These are phyloP conservation scores for Leishmania amazonensis DNA, from an alignment of 208 protist species.

Conservation along the genomic window DNA sequence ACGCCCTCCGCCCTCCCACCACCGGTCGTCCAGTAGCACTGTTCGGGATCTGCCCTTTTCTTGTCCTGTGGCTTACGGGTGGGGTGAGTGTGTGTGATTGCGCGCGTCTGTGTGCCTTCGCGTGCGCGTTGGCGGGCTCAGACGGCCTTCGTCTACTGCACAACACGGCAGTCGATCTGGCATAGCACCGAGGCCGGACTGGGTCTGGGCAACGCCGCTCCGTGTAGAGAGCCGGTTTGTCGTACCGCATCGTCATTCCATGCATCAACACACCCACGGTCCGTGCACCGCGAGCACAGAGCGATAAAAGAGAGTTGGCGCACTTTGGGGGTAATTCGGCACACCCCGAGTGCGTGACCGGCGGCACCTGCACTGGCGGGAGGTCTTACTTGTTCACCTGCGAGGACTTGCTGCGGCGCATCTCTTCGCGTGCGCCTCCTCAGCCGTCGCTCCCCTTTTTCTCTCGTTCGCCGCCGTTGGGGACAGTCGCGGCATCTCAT, in stretches of 20 bases:
- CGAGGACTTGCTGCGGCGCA: neutral
- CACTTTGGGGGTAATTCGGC: neutral
- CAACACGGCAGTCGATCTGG: neutral
- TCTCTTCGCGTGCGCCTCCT: neutral
- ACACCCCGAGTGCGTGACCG: neutral
- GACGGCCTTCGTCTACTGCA: neutral
- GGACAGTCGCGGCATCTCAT: neutral
- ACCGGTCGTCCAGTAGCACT: neutral
- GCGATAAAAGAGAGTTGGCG: neutral
- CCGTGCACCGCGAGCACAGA: neutral
- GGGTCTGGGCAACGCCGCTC: neutral
- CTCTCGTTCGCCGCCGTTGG: neutral
- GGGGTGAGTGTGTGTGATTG: neutral
- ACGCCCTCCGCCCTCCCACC: neutral
- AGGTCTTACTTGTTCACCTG: neutral
- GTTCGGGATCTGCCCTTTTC: neutral
- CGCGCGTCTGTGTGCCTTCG: neutral
- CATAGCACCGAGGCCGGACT: neutral
- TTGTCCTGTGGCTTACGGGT: neutral
- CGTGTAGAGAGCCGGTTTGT: slow-evolving; percentile 1
- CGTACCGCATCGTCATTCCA: neutral
- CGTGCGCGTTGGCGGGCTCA: neutral
- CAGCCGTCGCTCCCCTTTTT: neutral
- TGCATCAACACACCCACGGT: neutral
- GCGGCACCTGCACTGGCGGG: neutral